Base-by-base conservation (phyloP, 352 stramenopile genomes). In the Pythium sukuiense region DNA sequence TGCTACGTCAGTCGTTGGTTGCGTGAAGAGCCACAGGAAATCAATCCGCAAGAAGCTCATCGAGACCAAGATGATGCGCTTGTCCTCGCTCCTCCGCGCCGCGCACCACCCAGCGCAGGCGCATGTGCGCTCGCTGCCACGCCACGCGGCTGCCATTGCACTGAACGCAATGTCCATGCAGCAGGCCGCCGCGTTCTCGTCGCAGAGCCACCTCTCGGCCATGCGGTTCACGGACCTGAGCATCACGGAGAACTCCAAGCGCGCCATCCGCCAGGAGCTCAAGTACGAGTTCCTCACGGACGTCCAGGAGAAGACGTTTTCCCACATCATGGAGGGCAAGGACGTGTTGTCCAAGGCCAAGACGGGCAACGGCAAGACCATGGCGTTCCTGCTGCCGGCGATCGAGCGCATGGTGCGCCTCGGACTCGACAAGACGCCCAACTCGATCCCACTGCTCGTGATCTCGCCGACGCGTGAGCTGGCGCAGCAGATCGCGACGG, bases 381-480 rank as follows among this genome's bases (percentile, higher is more conserved):
- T 88, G 79, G 87, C 90, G 24, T 88, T 88, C 59, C 26, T 90
- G 20, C 70, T 90, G 55, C 80, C 80, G 1, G 53, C 73, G 14
- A 63, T 94, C 5, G 82, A 94, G 67, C 58, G 54, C 61, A 58
- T 73, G 55, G 98, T 96, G 59, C 98, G 98, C 72, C 85, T 65
- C 11, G 60, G 59, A 2, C 57, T 45, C 41, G 59, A 67, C 59
- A 55, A 59, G 33, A 67, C 65, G 32, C 41, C 32, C 53, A 64
- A 57, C 61, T 57, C 79, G 49, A 83, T 96, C 66, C 81, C 73
- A 7, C 74, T 83, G 32, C 81, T 98, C 6, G 89, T 97, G 54
- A 81, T 98, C 33, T 96, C 88, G 20, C 93, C 93, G 2, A 98
- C 92, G 49, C 77, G 92, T 46, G 92, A 98, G 71, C 73, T 98